phyloP scores from a whole-genome alignment of 1,139 yeast genomes.

The Taphrina wiesneri region DNA sequence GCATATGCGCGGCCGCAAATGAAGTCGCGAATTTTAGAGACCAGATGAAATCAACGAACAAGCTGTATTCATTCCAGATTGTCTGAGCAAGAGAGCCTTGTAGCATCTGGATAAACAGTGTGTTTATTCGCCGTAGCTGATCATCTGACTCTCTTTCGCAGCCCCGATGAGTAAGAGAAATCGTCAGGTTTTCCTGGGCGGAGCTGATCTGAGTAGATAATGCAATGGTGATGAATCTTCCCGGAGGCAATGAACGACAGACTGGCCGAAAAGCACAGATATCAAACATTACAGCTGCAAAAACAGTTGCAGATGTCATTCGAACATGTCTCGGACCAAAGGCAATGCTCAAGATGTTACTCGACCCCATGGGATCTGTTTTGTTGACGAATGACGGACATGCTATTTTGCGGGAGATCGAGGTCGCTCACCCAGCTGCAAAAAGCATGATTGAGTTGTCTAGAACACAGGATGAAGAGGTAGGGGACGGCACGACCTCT shows the following conservation, averaged over 20 bases:
- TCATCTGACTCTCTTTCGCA: background rate
- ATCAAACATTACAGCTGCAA: constrained; percentile 96
- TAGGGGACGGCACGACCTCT: constrained; percentile 40
- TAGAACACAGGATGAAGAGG: constrained; percentile 95
- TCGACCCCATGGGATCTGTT: constrained; percentile 95
- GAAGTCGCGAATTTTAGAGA: constrained; percentile 12
- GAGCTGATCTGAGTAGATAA: background rate
- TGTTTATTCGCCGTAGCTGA: background rate
- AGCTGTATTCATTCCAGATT: background rate
- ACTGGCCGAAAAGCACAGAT: constrained; percentile 97
- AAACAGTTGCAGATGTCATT: constrained; percentile 64
- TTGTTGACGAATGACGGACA: constrained; percentile 98
- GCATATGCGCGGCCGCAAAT: constrained; percentile 13
- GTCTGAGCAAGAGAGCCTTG: background rate
- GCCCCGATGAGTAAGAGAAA: background rate
- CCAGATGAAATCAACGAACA: background rate
- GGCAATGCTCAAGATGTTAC: constrained; percentile 96
- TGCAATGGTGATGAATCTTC: constrained; percentile 27
- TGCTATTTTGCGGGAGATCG: constrained; percentile 84
- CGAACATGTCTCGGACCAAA: constrained; percentile 99
- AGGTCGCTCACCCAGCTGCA: constrained; percentile 96
- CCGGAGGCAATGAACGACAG: constrained; percentile 66
- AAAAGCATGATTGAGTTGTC: constrained; percentile 96
- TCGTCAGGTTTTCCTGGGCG: background rate
- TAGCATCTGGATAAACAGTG: background rate